Evolutionary conservation across 768 basidiomycete species (phyloP), one percentile per base, ranked within the genome.

Genomic region (Roridomyces roridus): DNA sequence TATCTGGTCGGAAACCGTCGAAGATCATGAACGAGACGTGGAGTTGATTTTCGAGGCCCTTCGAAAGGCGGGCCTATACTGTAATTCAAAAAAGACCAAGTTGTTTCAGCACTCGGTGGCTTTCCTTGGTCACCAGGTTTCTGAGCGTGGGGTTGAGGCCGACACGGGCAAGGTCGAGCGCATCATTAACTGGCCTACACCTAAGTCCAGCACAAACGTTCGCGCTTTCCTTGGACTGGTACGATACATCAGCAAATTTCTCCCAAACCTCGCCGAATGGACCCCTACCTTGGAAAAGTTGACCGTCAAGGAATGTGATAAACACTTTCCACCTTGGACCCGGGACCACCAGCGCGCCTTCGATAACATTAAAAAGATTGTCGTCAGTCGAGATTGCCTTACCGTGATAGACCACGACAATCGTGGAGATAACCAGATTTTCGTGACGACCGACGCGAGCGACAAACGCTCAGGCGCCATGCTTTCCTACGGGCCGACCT

Each of bases 351-450:
- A 68, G 4, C 4, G 4, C 0, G 69, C 74, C 0, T 76, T 75
- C 53, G 55, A 68, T 0, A 50, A 20, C 0, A 69, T 77, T 26
- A 75, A 76, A 46, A 4, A 51, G 0, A 52, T 74, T 0, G 71
- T 75, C 1, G n/a, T 67, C 1, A 53, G 62, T 6, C 11, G 46
- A 5, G 67, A 67, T 0, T 72, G 68, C 39, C 62, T 76, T 0
- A 77, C 69, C 0, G 60, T 60, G 0, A 75, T 78, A 24, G 65
- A 77, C 48, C 72, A 77, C 46, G 46, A 67, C 0, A 60, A 74
- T 18, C 64, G 63, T 1, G 64, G 60, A 0, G 51, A 67, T 0
- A 72, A 73, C 47, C 59, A 66, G 14, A 74, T 75, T 26, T 77
- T 72, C 36, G 64, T 77, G 0, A 68, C 68, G 3, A 54, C 48